Percentiles rank a stretch among this genome's conserved stretches.
phyloP scores from a whole-genome alignment of 1,139 yeast species.

The Sugiyamaella japonica region DNA sequence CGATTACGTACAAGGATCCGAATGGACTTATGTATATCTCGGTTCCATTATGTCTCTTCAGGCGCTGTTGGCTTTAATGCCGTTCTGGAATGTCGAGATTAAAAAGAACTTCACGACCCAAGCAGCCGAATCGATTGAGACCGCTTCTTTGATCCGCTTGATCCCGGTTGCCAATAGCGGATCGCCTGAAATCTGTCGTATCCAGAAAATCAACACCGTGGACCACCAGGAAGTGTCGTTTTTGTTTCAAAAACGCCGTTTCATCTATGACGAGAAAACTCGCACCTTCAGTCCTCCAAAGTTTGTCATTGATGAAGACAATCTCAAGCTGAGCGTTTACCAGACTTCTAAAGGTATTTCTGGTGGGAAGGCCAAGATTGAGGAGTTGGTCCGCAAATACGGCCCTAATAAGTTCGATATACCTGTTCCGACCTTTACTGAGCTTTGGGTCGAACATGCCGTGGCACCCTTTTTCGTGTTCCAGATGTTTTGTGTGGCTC shows the following conservation, averaged over 20 bases:
- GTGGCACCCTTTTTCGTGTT: conserved; percentile 97
- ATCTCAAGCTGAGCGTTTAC: conserved; percentile 57
- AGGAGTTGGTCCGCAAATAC: conserved; percentile 58
- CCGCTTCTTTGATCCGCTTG: conserved; percentile 72
- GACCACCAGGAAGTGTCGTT: conserved; percentile 69
- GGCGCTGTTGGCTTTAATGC: conserved; percentile 79
- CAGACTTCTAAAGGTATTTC: conserved; percentile 64
- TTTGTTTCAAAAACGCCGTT: conserved; percentile 89
- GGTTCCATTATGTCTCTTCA: conserved; percentile 74
- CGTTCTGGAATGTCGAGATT: conserved; percentile 88
- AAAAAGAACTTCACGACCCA: conserved; percentile 70
- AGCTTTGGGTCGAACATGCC: conserved; percentile 94
- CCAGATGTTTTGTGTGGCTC: conserved; percentile 91
- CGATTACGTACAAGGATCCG: conserved; percentile 72
- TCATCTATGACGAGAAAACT: conserved; percentile 59
- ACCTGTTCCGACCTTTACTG: conserved; percentile 89
- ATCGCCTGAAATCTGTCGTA: conserved; percentile 71
- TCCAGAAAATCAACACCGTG: conserved; percentile 58
- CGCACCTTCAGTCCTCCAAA: conserved; percentile 75
- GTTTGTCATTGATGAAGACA: conserved; percentile 63
- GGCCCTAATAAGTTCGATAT: conserved; percentile 90
- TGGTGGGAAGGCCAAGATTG: conserved; percentile 42
- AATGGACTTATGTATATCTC: conserved; percentile 82
- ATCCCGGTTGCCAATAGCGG: conserved; percentile 87
- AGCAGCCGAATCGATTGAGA: conserved; percentile 49